Evolutionary conservation across 495 filamentous ascomycete genomes (phyloP), one percentile per base, ranked within the genome.

Genomic region (Penicillium goetzii): DNA sequence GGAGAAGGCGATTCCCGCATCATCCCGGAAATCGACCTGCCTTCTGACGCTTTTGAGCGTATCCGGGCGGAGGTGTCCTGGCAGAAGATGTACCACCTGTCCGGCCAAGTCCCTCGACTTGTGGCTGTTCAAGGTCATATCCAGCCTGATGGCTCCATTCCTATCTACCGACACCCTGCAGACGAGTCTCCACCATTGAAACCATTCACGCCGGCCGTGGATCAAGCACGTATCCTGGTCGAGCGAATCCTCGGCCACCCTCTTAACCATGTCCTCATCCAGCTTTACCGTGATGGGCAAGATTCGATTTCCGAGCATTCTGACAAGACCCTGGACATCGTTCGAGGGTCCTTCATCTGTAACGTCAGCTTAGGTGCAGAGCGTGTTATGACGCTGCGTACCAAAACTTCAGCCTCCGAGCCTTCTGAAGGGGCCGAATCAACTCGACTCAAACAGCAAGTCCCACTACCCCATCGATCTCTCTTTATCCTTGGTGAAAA

Each of bases 261-360:
- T 7, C 78, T 98, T 17, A 99, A 99, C 71, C 95, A 99, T 69
- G 92, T 90, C 11, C 81, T 99, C 15, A 94, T 98, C 36, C 95
- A 99, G 71, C 85, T 93, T 45, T 99, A 99, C 69, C 93, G 95
- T 11, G 82, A 85, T 66, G 93, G 96, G 21, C 84, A 88, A n/a
- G 95, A 99, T 73, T 90, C 91, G 66, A 99, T 99, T 62, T 96
- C 92, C 10, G 96, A 99, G 70, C 95, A 99, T 72, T 92, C 90
- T 32, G 95, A 99, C 70, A 99, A 99, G 77, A 97, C 94, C 0
- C 77, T 99, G 7, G 95, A 99, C 66, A 96, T 99, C 57, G 88
- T 85, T 36, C 87, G 84, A 45, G 88, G 84, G 14, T 93, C 88
- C 14, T 91, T 78, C 59, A 96, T 99, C 62, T 92, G 92, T 58